These are phyloP conservation scores for Penicillium sp. DNA, from an alignment of 2,329 filamentous ascomycete genomes.

Conservation along the genomic window DNA sequence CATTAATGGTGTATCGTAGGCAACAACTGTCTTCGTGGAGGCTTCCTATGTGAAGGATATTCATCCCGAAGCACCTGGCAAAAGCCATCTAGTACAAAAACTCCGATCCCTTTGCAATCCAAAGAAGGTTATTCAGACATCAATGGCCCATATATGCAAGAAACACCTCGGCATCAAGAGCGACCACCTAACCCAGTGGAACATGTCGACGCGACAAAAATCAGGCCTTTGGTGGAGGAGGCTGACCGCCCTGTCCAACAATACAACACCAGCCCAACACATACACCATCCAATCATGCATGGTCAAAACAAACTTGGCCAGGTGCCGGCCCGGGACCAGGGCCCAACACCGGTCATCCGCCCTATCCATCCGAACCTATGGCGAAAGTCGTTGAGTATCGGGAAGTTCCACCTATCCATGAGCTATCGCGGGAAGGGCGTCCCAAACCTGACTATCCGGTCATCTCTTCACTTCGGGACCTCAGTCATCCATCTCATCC, in stretches of 20 bases:
- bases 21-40: constrained; percentile 85
- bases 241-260: constrained; percentile 38
- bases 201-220: constrained; percentile 46
- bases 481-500: constrained; percentile 36
- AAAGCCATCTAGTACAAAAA: constrained; percentile 69
- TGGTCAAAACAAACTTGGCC: constrained; percentile 45
- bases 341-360: constrained; percentile 29
- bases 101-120: constrained; percentile 73
- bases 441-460: constrained; percentile 41
- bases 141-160: constrained; percentile 38
- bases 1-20: constrained; percentile 49
- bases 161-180: constrained; percentile 40
- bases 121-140: constrained; percentile 62
- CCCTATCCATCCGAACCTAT: constrained; percentile 39
- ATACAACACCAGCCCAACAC: constrained; percentile 43
- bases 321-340: constrained; percentile 4
- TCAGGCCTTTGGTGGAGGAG: constrained; percentile 48
- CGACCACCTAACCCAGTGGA: constrained; percentile 34
- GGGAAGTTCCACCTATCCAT: constrained; percentile 42
- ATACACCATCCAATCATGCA: constrained; percentile 31
- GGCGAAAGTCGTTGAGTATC: constrained; percentile 38
- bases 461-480: constrained; percentile 43
- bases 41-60: constrained; percentile 90
- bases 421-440: constrained; percentile 40
- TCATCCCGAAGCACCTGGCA: constrained; percentile 74